These are phyloP conservation scores for Russula brevipes DNA, from an alignment of 768 basidiomycete species.

Conservation along the genomic window DNA sequence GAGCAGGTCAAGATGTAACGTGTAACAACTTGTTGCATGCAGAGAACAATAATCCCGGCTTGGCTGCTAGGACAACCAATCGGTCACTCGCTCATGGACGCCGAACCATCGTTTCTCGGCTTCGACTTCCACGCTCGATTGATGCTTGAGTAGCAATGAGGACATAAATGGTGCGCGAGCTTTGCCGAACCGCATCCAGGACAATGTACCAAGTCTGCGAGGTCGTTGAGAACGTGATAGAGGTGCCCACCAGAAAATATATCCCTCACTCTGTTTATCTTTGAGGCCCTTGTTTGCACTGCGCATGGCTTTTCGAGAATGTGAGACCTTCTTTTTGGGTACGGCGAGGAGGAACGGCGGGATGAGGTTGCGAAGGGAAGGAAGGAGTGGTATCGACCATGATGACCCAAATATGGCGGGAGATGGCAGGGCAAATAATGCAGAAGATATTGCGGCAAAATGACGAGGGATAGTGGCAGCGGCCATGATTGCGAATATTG, in stretches of 20 bases:
- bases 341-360: conserved; percentile 88
- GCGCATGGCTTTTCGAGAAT: conserved; percentile 93
- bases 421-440: conserved; percentile 28
- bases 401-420: conserved; percentile 28
- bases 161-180: conserved; percentile 84
- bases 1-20: neutral
- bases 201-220: conserved; percentile 80
- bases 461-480: conserved; percentile 21
- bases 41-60: neutral
- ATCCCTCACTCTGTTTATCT: conserved; percentile 77
- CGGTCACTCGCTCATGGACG: neutral
- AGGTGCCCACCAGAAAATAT: neutral
- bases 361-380: conserved; percentile 63
- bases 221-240: neutral
- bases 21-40: neutral
- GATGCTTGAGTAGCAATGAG: conserved; percentile 69
- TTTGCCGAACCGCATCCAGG: conserved; percentile 87
- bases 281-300: conserved; percentile 91
- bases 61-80: neutral
- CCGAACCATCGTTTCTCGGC: conserved; percentile 7
- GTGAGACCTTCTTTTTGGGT: conserved; percentile 90
- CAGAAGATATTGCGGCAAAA: conserved; percentile 25
- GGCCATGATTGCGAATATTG: neutral
- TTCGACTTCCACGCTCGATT: conserved; percentile 57
- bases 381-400: conserved; percentile 39